Evolutionary conservation across 805 yeast species (phyloP).

Genomic region (Yarrowia bubula): DNA sequence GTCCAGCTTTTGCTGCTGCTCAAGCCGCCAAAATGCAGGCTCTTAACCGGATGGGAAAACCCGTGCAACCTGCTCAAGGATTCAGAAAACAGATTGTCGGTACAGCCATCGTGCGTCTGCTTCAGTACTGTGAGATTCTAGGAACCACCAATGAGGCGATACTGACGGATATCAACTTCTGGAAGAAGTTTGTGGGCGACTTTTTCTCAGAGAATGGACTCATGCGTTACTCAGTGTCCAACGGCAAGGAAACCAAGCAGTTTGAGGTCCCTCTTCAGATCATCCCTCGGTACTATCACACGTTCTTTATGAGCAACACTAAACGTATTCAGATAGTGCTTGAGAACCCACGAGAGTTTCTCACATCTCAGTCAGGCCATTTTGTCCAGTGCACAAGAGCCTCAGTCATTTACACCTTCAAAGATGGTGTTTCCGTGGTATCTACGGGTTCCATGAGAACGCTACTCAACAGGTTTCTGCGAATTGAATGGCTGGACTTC

Average conservation of each 20-base stretch:
- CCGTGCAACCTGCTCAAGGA: slow-evolving; percentile 34
- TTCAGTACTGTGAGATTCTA: slow-evolving; percentile 51
- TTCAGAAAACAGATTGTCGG: slow-evolving; percentile 42
- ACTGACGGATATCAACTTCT: slow-evolving; percentile 46
- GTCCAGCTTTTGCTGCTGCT: slow-evolving; percentile 23
- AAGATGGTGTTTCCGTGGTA: slow-evolving; percentile 68
- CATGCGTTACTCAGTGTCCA: slow-evolving; percentile 48
- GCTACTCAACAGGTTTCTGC: slow-evolving; percentile 58
- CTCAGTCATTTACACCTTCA: slow-evolving; percentile 51
- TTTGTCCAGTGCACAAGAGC: slow-evolving; percentile 54
- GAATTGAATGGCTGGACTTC: slow-evolving; percentile 72
- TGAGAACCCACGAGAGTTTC: slow-evolving; percentile 51
- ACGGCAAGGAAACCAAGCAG: slow-evolving; percentile 48
- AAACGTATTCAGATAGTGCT: slow-evolving; percentile 49
- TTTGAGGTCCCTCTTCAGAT: slow-evolving; percentile 65
- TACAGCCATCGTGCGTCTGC: slow-evolving; percentile 50
- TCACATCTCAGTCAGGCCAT: slow-evolving; percentile 53
- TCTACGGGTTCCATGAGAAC: slow-evolving; percentile 62
- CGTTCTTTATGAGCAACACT: slow-evolving; percentile 53
- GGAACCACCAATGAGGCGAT: slow-evolving; percentile 46
- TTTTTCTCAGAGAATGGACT: slow-evolving; percentile 54
- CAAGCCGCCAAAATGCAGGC: slow-evolving; percentile 21
- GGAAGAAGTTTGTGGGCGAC: slow-evolving; percentile 51
- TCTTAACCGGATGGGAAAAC: slow-evolving; percentile 25
- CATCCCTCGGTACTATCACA: slow-evolving; percentile 60